A percentile compares a stretch with the other conserved stretches of the same genome.
These are phyloP conservation scores for Pseudogymnoascus sp. DNA, from an alignment of 2,329 filamentous ascomycete species.

Conservation along the genomic window DNA sequence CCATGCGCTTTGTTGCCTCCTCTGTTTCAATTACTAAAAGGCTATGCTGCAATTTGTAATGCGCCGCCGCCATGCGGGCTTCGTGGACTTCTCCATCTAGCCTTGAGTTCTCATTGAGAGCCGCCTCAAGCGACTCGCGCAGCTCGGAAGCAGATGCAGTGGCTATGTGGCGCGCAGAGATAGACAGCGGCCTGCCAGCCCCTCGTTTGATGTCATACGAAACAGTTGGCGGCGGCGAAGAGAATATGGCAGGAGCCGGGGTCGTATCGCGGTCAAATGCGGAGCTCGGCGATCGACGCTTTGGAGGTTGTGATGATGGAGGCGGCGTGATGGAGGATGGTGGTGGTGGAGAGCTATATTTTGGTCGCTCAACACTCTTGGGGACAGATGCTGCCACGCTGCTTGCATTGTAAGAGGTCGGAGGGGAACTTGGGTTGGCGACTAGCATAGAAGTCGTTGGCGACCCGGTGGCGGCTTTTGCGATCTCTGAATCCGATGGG, in stretches of 20 bases:
- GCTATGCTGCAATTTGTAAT: constrained; percentile 85
- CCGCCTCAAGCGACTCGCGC: constrained; percentile 47
- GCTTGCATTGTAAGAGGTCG: constrained; percentile 27
- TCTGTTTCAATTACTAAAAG: constrained; percentile 76
- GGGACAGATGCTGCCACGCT: constrained; percentile 22
- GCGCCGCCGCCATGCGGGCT: constrained; percentile 74
- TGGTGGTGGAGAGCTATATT: constrained; percentile 34
- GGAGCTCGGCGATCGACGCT: constrained; percentile 12
- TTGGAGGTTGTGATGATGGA: constrained; percentile 51
- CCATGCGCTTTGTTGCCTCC: constrained; percentile 77
- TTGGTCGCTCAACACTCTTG: constrained; percentile 6
- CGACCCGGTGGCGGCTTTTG: not conserved
- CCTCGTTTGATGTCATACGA: constrained; percentile 21
- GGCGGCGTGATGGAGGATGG: constrained; percentile 51
- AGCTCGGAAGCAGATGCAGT: constrained; percentile 50
- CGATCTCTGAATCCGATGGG: constrained; percentile 5
- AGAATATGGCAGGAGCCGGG: constrained; percentile 19
- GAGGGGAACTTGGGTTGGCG: constrained; percentile 25
- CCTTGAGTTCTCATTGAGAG: constrained; percentile 49
- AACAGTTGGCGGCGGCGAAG: constrained; percentile 26
- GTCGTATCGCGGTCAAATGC: constrained; percentile 14
- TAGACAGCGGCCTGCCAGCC: not conserved
- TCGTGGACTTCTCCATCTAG: constrained; percentile 46
- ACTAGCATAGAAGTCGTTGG: constrained; percentile 11
- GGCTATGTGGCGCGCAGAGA: constrained; percentile 40